A percentile compares a stretch with the other conserved stretches of the same genome.
Evolutionary conservation across 148 eudicot genomes (phyloP).

Genomic region (Cornus controversa): DNA sequence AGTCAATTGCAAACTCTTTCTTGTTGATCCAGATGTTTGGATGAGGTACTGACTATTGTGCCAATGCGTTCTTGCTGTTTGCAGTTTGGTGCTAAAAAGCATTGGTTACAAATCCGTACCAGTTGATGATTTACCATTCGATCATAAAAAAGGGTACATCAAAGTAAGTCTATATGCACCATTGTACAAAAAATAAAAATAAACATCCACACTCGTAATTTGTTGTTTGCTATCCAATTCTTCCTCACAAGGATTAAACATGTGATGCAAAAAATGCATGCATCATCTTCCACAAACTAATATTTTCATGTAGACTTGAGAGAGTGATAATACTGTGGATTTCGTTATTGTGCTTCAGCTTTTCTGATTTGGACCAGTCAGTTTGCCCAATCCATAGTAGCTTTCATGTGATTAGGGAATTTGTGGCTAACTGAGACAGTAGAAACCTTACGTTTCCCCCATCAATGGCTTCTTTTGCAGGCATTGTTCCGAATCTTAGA

Average conservation of each 20-base stretch:
- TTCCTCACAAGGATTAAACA: neutral
- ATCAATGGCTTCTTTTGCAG: conserved; percentile 33
- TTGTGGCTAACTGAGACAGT: neutral
- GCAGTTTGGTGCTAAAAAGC: conserved; percentile 86
- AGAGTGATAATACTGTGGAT: neutral
- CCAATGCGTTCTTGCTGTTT: conserved; percentile 7
- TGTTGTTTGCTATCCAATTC: neutral
- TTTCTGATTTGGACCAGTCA: neutral
- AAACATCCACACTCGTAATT: neutral
- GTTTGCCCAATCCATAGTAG: neutral
- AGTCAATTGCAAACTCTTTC: neutral
- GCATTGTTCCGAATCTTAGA: conserved; percentile 75
- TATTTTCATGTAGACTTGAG: neutral
- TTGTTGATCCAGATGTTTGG: neutral
- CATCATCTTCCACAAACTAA: neutral
- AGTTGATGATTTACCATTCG: conserved; percentile 85
- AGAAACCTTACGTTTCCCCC: neutral
- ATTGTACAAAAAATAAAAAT: neutral
- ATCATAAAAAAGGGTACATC: conserved; percentile 61
- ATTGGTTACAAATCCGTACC: conserved; percentile 93
- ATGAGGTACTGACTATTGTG: conserved; percentile 4
- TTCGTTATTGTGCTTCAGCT: neutral
- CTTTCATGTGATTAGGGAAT: neutral
- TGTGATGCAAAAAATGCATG: neutral
- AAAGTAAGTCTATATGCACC: neutral